Evolutionary conservation across 2,329 filamentous ascomycete genomes (phyloP), one percentile per base, ranked within the genome.

Genomic region (Truncatella angustata): DNA sequence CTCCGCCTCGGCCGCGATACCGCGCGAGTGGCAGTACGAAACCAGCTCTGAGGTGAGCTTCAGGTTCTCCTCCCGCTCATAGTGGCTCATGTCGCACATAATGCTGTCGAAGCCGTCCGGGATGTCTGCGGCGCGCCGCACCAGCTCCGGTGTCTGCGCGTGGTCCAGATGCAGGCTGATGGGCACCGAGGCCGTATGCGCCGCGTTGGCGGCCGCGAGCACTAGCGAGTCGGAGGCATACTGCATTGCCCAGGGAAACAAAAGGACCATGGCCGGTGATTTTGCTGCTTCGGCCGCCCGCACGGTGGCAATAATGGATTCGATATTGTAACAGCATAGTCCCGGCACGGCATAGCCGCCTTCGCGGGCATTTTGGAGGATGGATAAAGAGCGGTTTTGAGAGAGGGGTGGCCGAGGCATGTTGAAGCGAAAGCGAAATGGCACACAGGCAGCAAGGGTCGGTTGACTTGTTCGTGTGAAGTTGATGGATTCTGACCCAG

Each of bases 61-160:
- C 21, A 90, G 72, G 60, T 90, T 90, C 71, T 88, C 86, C 52
- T 79, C 84, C 60, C 85, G 85, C 61, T 87, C 84, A 63, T 86
- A 86, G 66, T 89, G 86, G 54, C 77, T 82, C 86, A 90, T 90
- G 66, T 90, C 86, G 4, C 88, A 82, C 86, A 90, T 89, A 66
- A 90, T 88, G 56, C 78, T 82, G 67, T 90, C 86, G 59, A 89
- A 89, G 3, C 72, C 78, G 46, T 79, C 74, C 18, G 66, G 62
- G n/a, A 81, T 76, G 59, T 84, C 77, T 0, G 83, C 84, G 0
- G 84, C 84, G 4, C 71, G 73, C 14, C 79, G 77, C 56, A 86
- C 82, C 28, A 84, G 81, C 56, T 82, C 82, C 3, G 82, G 80
- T 7, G 77, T 80, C 67, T 87, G 84, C 26, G 81, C 81, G 68